Percentiles rank a stretch among this genome's conserved stretches.
Conservation (phyloP, 73 alveolate species). For the Paramecium bursaria region DNA sequence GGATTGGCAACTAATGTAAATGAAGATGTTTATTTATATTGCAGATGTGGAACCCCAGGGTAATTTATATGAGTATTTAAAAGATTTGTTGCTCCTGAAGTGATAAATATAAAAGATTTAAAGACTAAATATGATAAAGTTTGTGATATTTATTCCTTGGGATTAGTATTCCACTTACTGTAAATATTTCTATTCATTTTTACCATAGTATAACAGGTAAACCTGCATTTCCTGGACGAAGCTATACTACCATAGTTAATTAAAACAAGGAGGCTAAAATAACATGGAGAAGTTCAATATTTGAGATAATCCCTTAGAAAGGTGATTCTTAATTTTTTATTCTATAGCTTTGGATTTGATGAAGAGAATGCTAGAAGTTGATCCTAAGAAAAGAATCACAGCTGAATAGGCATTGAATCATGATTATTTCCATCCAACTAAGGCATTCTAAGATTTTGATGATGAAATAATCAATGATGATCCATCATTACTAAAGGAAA, state of each 20-base stretch:
- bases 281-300: slow-evolving; percentile 20
- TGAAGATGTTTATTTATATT: slow-evolving; percentile 60
- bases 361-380: slow-evolving; percentile 67
- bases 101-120: slow-evolving; percentile 64
- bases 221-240: slow-evolving; percentile 48
- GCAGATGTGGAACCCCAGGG: slow-evolving; percentile 73
- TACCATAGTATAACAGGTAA: slow-evolving; percentile 53
- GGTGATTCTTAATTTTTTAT: background rate
- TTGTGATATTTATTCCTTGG: slow-evolving; percentile 64
- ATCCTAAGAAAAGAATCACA: slow-evolving; percentile 55
- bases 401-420: slow-evolving; percentile 62
- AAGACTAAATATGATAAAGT: slow-evolving; percentile 65
- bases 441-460: background rate
- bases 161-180: slow-evolving; percentile 64
- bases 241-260: slow-evolving; percentile 41
- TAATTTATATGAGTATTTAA: background rate
- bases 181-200: no score
- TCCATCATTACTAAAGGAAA: slow-evolving; percentile 9
- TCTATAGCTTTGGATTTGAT: slow-evolving; percentile 45
- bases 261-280: slow-evolving; percentile 48
- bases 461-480: slow-evolving; percentile 12
- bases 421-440: slow-evolving; percentile 13
- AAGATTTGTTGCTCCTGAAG: slow-evolving; percentile 71
- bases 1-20: slow-evolving; percentile 68
- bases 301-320: slow-evolving; percentile 17